Percentiles rank a stretch among this genome's conserved stretches.
phyloP scores from a whole-genome alignment of 495 filamentous ascomycete species.

The Lophiostoma macrostomum region DNA sequence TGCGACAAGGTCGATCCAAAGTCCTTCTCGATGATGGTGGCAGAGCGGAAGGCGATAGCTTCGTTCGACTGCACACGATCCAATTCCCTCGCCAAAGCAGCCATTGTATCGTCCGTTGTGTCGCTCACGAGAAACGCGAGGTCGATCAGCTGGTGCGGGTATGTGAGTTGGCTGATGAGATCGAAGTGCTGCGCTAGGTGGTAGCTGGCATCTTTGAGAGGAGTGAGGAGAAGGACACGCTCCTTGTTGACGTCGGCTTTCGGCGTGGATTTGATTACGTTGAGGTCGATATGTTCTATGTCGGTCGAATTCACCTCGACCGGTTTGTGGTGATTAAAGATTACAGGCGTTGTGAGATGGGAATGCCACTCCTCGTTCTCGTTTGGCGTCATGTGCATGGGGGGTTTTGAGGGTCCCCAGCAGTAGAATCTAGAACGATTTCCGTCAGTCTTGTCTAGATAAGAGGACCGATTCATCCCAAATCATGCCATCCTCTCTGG shows the following conservation, averaged over 20 bases:
- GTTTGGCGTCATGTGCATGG: slow-evolving; percentile 88
- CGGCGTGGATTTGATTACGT: slow-evolving; percentile 75
- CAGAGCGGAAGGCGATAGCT: slow-evolving; percentile 75
- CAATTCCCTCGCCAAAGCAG: slow-evolving; percentile 73
- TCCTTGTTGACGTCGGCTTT: slow-evolving; percentile 77
- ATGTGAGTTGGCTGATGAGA: slow-evolving; percentile 81
- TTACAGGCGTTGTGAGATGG: slow-evolving; percentile 84
- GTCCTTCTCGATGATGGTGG: slow-evolving; percentile 80
- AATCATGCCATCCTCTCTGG: too few relatives aligned
- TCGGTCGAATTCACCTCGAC: slow-evolving; percentile 74
- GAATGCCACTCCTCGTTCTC: slow-evolving; percentile 86
- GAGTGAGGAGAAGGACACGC: slow-evolving; percentile 91
- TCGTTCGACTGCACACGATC: slow-evolving; percentile 77
- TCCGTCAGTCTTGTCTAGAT: slow-evolving; percentile 21
- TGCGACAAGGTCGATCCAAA: slow-evolving; percentile 71
- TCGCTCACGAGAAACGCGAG: slow-evolving; percentile 93
- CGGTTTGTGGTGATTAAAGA: slow-evolving; percentile 92
- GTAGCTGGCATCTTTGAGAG: slow-evolving; percentile 80
- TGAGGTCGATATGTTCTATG: slow-evolving; percentile 79
- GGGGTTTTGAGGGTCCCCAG: slow-evolving; percentile 87
- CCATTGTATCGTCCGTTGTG: slow-evolving; percentile 83
- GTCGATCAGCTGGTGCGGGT: slow-evolving; percentile 94
- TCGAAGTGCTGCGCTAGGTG: slow-evolving; percentile 90
- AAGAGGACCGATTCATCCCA: too few relatives aligned
- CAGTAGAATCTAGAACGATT: slow-evolving; percentile 78